These are phyloP conservation scores for Phlyctochytrium arcticum DNA, from an alignment of 192 early-diverging fungal genomes.

Conservation along the genomic window DNA sequence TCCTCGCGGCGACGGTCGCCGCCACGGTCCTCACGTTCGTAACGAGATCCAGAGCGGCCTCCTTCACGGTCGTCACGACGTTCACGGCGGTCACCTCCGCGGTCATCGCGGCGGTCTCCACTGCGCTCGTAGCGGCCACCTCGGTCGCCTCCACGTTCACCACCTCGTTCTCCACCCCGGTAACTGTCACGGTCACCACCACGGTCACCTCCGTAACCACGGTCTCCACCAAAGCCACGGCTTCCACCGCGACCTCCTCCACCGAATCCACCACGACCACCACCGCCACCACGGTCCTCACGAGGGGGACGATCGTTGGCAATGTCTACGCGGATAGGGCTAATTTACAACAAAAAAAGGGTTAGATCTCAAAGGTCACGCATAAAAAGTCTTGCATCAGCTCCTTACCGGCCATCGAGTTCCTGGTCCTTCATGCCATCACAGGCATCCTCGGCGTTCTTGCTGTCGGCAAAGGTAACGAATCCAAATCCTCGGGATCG, in stretches of 20 bases:
- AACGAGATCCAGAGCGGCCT: conserved; percentile 1
- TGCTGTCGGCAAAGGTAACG: conserved; percentile 52
- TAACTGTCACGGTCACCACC: conserved; percentile 19
- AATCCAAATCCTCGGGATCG: conserved; percentile 87
- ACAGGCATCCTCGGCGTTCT: conserved; percentile 53
- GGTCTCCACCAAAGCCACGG: conserved; percentile 12
- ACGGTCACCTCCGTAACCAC: conserved; percentile 20
- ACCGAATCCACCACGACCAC: conserved; percentile 17
- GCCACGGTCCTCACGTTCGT: neutral
- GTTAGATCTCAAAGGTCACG: neutral
- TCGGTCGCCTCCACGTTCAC: neutral
- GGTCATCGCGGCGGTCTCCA: neutral
- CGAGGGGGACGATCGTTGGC: conserved; percentile 51
- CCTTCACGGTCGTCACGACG: conserved; percentile 16
- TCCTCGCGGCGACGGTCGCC: neutral
- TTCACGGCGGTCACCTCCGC: conserved; percentile 21
- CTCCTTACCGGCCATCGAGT: conserved; percentile 65
- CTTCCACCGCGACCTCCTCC: conserved; percentile 24
- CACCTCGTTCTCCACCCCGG: conserved; percentile 3
- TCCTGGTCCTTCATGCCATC: conserved; percentile 61
- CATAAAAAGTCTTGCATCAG: neutral
- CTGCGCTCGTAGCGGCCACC: neutral
- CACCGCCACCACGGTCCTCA: neutral
- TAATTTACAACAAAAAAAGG: neutral
- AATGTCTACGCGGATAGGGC: conserved; percentile 65